Evolutionary conservation across 768 basidiomycete genomes (phyloP).

Genomic region (Lentinus tigrinus): DNA sequence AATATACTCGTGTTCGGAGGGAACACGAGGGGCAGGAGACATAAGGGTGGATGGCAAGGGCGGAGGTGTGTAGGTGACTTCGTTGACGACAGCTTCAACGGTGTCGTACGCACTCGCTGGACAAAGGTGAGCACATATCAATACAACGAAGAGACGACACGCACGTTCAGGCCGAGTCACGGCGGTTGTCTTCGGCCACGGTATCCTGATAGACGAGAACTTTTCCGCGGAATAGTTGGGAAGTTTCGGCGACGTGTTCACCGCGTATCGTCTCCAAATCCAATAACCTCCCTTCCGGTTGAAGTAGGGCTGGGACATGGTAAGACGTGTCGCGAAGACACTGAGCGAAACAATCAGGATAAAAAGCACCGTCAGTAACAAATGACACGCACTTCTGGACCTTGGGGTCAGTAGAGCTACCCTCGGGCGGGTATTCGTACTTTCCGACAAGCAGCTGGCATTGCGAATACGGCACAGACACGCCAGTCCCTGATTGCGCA

Average conservation of each 20-base stretch:
- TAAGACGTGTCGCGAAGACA: conserved; percentile 75
- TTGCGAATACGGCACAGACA: conserved; percentile 69
- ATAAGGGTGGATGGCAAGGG: conserved; percentile 35
- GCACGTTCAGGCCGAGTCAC: conserved; percentile 43
- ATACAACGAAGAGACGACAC: background rate
- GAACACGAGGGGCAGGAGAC: conserved; percentile 30
- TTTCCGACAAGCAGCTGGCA: conserved; percentile 79
- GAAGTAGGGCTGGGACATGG: conserved; percentile 61
- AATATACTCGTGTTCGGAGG: conserved; percentile 51
- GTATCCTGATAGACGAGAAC: conserved; percentile 44
- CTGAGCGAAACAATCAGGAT: conserved; percentile 35
- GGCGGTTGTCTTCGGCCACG: conserved; percentile 63
- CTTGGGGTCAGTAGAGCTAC: conserved; percentile 21
- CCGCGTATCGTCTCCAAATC: conserved; percentile 73
- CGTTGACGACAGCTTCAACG: conserved; percentile 52
- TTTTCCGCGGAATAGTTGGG: conserved; percentile 39
- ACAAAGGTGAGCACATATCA: conserved; percentile 1
- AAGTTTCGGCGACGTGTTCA: conserved; percentile 58
- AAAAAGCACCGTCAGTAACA: background rate
- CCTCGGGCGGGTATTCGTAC: conserved; percentile 52
- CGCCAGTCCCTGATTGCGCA: conserved; percentile 23
- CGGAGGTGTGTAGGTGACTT: conserved; percentile 72
- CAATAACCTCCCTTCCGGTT: conserved; percentile 52
- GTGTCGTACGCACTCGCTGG: conserved; percentile 69
- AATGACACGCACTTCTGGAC: conserved; percentile 27